Evolutionary conservation across 257 asterid species (phyloP), one percentile per base, ranked within the genome.

Genomic region (Solanum habrochaites): DNA sequence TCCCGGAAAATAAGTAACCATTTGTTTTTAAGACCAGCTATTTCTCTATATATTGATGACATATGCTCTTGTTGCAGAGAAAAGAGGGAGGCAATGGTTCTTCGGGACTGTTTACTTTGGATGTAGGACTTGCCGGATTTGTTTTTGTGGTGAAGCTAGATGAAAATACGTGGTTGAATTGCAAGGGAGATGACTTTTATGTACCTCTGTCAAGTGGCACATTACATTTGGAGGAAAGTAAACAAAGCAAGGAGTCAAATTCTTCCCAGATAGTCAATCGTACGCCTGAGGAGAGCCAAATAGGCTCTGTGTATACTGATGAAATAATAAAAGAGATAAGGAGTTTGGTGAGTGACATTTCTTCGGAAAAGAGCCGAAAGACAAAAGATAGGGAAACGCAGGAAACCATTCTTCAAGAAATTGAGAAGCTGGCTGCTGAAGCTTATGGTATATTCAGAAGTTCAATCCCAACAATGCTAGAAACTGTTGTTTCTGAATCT

Each of bases 401-500:
- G 87, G 98, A 95, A 86, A 90, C 74, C 93, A 96, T 97, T 91
- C 99, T 97, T 91, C 99, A 93, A 85, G 99, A 96, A 90, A 97
- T 97, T 43, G 99, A 96, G 95, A 97, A 97, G 94, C 98, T 97
- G 35, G 99, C 99, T 67, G 99, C 98, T 72, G 99, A 97, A 91
- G 99, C 99, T 85, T 97, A 97, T 78, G 90, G 99, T 88, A 93
- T 97, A 88, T 97, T 97, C 90, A 90, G 98, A 89, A 89, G 91
- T 89, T 90, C 94, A 56, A 86, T 89, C n/a, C 96, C 99, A 75
- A 85, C 91, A 60, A 49, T 91, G 78, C 72, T 86, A 8, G 94
- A 90, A 73, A 88, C 43, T 42, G 92, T 87, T 86, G 69, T 83
- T 29, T 60, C 85, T 21, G 98, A 93, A 83, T 91, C 89, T 67